A percentile compares a stretch with the other conserved stretches of the same genome.
Conservation (phyloP, 2,329 filamentous ascomycete genomes). For the Sphaerulina populicola region DNA sequence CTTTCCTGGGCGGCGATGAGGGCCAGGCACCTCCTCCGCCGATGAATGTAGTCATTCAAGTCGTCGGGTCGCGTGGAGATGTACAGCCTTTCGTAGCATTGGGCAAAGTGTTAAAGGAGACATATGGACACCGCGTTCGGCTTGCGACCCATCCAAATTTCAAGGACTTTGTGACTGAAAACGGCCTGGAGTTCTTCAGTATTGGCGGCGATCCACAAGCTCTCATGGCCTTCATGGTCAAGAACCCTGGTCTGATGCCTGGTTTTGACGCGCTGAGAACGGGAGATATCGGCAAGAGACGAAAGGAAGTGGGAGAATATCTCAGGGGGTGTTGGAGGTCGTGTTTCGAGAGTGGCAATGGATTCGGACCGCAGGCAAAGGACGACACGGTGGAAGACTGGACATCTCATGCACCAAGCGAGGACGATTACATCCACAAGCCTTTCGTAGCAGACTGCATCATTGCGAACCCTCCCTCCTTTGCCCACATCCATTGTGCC, state of each 20-base stretch:
- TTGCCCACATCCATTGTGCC: slow-evolving; percentile 66
- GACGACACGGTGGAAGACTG: slow-evolving; percentile 44
- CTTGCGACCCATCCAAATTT: slow-evolving; percentile 44
- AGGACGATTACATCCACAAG: slow-evolving; percentile 38
- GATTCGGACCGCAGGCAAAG: slow-evolving; percentile 36
- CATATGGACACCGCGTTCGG: slow-evolving; percentile 42
- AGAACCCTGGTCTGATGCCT: slow-evolving; percentile 78
- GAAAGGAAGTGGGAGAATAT: slow-evolving; percentile 68
- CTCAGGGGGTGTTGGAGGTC: slow-evolving; percentile 80
- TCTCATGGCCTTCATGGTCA: slow-evolving; percentile 74
- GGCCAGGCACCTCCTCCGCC: slow-evolving; percentile 47
- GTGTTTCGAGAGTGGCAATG: slow-evolving; percentile 71
- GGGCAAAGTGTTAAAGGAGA: slow-evolving; percentile 44
- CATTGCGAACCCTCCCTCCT: slow-evolving; percentile 70
- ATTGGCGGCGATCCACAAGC: slow-evolving; percentile 45
- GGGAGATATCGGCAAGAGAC: slow-evolving; percentile 66
- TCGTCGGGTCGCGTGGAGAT: slow-evolving; percentile 44
- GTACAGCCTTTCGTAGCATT: slow-evolving; percentile 46
- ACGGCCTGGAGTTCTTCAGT: slow-evolving; percentile 46
- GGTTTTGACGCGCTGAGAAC: slow-evolving; percentile 66
- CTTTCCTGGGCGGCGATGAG: slow-evolving; percentile 59
- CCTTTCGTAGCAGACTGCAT: slow-evolving; percentile 80
- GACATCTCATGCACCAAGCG: slow-evolving; percentile 29
- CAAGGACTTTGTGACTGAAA: slow-evolving; percentile 43
- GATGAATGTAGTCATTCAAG: slow-evolving; percentile 44